Conservation (phyloP, 2,329 filamentous ascomycete species). For the Parasarocladium wereldwijsianum region DNA sequence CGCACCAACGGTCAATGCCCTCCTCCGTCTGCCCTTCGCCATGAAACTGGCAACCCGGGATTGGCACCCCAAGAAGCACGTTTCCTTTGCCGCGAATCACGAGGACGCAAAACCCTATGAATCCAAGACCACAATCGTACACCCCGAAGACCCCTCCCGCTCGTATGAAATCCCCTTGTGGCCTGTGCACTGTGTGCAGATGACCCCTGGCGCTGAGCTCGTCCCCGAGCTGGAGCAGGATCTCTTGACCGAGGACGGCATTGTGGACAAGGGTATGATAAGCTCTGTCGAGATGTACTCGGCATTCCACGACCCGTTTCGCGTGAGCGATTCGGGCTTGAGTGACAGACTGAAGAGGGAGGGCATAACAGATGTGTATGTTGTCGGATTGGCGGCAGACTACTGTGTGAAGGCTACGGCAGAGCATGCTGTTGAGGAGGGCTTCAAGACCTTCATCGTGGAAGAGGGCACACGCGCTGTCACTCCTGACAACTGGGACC, state of each 20-base stretch:
- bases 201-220: slow-evolving; percentile 56
- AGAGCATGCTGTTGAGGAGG: slow-evolving; percentile 58
- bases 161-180: slow-evolving; percentile 59
- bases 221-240: slow-evolving; percentile 52
- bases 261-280: slow-evolving; percentile 69
- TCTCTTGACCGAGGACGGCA: slow-evolving; percentile 44
- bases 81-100: slow-evolving; percentile 84
- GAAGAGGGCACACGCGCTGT: slow-evolving; percentile 68
- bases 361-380: slow-evolving; percentile 63
- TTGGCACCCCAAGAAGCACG: slow-evolving; percentile 69
- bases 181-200: slow-evolving; percentile 80
- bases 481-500: slow-evolving; percentile 42
- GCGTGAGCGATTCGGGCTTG: slow-evolving; percentile 49
- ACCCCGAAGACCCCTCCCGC: slow-evolving; percentile 49
- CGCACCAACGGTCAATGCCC: slow-evolving; percentile 54
- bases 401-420: slow-evolving; percentile 81
- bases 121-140: slow-evolving; percentile 47
- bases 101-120: slow-evolving; percentile 46
- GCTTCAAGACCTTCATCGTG: slow-evolving; percentile 64
- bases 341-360: slow-evolving; percentile 37
- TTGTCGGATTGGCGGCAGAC: slow-evolving; percentile 76
- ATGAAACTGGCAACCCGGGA: slow-evolving; percentile 80
- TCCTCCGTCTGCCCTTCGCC: slow-evolving; percentile 57
- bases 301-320: slow-evolving; percentile 73
- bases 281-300: slow-evolving; percentile 81